These are phyloP conservation scores for Pseudocercospora fuligena DNA, from an alignment of 2,329 filamentous ascomycete genomes.

Conservation along the genomic window DNA sequence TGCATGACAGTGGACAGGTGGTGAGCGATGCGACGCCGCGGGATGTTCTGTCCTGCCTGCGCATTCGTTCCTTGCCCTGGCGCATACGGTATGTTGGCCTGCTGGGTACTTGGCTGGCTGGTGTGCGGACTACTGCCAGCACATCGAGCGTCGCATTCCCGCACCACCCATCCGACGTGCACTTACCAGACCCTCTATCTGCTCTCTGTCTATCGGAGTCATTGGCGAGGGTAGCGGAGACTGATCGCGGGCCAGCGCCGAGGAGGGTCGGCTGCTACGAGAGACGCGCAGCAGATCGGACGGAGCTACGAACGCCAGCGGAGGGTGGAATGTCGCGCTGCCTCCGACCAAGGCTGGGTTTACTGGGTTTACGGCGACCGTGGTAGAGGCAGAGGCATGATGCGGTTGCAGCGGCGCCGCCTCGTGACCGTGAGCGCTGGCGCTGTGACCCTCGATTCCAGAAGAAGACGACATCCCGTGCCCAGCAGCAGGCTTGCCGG, in stretches of 20 bases:
- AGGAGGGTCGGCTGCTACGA: background rate
- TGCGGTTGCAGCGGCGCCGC: background rate
- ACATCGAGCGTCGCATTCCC: background rate
- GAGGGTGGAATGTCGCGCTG: constrained; percentile 15
- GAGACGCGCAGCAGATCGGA: constrained; percentile 24
- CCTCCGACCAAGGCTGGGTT: background rate
- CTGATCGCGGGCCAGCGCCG: constrained; percentile 9
- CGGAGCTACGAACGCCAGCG: constrained; percentile 26
- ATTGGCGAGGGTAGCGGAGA: constrained; percentile 19
- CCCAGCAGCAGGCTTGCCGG: constrained; percentile 4
- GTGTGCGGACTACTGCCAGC: background rate
- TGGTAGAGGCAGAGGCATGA: constrained; percentile 6
- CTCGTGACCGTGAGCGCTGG: background rate
- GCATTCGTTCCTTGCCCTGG: background rate
- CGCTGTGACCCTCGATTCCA: constrained; percentile 1
- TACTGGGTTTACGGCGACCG: background rate
- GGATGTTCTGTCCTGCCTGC: background rate
- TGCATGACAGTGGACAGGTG: background rate
- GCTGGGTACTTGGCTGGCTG: background rate
- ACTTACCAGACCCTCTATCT: constrained; percentile 77
- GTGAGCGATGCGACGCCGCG: background rate
- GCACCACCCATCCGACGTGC: background rate
- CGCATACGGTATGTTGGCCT: background rate
- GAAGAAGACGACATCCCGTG: background rate
- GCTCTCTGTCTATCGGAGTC: constrained; percentile 69